A percentile compares a stretch with the other conserved stretches of the same genome.
Conservation (phyloP, 371 early-diverging fungal genomes). For the Saksenaea oblongispora region DNA sequence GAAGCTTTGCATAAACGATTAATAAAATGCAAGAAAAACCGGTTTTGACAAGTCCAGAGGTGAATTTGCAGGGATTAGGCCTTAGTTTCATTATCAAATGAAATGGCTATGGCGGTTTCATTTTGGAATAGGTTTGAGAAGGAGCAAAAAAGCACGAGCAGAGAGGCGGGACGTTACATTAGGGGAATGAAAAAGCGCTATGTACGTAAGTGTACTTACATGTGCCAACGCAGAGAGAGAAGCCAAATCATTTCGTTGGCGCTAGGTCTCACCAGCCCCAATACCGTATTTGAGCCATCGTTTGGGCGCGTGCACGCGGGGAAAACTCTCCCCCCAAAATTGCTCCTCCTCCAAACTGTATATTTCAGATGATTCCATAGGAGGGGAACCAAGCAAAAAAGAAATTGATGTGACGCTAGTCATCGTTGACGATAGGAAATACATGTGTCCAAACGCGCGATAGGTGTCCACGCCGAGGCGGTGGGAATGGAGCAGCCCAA, state of each 20-base stretch:
- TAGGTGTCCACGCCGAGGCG: no score
- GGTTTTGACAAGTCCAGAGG: conserved; percentile 2
- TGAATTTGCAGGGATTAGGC: background rate
- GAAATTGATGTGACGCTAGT: no score
- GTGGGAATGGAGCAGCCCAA: no score
- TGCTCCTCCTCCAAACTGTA: background rate
- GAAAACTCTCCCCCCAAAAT: background rate
- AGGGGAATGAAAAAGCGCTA: background rate
- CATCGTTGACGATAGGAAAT: no score
- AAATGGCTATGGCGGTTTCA: background rate
- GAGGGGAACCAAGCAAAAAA: no score
- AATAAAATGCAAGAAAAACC: background rate
- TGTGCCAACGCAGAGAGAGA: background rate
- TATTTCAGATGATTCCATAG: background rate
- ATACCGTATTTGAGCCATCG: background rate
- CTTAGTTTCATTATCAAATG: background rate
- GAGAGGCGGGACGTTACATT: background rate
- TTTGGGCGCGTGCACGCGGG: conserved; percentile 3
- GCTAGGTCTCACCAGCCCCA: background rate
- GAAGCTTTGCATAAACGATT: conserved; percentile 3
- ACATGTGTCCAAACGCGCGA: no score
- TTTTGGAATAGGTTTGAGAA: background rate
- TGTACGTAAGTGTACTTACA: background rate
- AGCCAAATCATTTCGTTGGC: background rate
- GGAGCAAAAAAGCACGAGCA: background rate